Conservation (phyloP, 768 basidiomycete genomes). For the Pulveroboletus sp. region DNA sequence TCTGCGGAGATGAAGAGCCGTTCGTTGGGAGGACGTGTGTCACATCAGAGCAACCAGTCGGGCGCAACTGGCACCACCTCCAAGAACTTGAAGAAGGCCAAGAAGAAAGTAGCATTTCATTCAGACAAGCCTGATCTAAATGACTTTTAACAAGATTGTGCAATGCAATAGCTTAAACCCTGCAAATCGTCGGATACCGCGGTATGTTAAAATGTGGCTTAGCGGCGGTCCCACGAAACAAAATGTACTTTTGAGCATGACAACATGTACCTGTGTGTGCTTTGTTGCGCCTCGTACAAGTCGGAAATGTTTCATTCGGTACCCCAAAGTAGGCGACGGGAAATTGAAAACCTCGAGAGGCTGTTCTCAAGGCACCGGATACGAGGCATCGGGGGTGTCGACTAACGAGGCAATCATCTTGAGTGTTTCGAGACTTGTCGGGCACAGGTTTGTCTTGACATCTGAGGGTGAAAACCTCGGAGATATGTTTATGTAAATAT, state of each 20-base stretch:
- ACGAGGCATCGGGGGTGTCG: constrained; percentile 13
- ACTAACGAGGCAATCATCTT: constrained; percentile 3
- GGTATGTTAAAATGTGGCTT: not conserved
- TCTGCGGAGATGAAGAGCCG: constrained; percentile 1
- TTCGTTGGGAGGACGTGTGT: constrained; percentile 4
- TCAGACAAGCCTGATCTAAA: constrained; percentile 68
- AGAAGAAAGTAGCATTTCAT: constrained; percentile 68
- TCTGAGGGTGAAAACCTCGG: constrained; percentile 15
- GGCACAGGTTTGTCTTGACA: constrained; percentile 14
- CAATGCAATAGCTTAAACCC: not conserved
- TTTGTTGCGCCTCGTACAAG: not conserved
- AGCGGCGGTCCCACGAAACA: too few relatives aligned
- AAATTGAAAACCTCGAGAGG: not conserved
- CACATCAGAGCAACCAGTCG: constrained; percentile 4
- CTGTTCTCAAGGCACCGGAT: constrained; percentile 2
- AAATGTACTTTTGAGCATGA: not conserved
- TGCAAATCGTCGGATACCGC: not conserved
- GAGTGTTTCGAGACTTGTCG: constrained; percentile 18
- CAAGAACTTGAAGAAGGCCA: constrained; percentile 41
- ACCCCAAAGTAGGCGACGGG: not conserved
- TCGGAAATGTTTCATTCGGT: not conserved
- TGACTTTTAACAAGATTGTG: constrained; percentile 54
- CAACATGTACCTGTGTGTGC: not conserved
- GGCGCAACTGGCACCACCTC: constrained; percentile 3
- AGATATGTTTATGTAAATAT: constrained; percentile 8